phyloP scores from a whole-genome alignment of 495 filamentous ascomycete genomes.

The Penicillium cinerascens region DNA sequence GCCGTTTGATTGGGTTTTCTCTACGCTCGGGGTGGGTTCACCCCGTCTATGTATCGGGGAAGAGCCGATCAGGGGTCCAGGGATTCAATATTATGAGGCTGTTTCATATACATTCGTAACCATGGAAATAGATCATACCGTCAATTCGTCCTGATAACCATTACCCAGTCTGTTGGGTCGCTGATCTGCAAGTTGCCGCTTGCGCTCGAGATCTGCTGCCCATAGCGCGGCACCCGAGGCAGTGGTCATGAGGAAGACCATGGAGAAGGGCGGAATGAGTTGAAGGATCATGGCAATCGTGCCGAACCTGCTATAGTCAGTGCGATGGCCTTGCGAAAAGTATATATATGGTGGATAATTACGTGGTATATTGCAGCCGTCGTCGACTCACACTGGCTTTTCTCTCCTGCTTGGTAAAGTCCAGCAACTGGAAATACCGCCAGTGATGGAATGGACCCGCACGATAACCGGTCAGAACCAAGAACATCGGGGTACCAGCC shows the following conservation, averaged over 20 bases:
- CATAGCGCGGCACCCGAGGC: slow-evolving; percentile 61
- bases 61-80: not conserved
- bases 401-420: slow-evolving; percentile 54
- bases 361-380: slow-evolving; percentile 62
- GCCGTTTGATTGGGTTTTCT: not conserved
- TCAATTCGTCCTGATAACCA: slow-evolving; percentile 30
- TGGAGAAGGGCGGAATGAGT: slow-evolving; percentile 58
- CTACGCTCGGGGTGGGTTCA: not conserved
- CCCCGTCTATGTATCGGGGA: not conserved
- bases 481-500: slow-evolving; percentile 59
- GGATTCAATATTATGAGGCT: not conserved
- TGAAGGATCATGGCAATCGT: slow-evolving; percentile 59
- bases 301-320: slow-evolving; percentile 47
- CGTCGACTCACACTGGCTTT: slow-evolving; percentile 50
- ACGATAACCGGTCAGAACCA: slow-evolving; percentile 60
- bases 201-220: slow-evolving; percentile 56
- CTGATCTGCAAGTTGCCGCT: slow-evolving; percentile 29
- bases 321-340: not conserved
- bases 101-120: not conserved
- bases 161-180: slow-evolving; percentile 24
- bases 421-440: slow-evolving; percentile 61
- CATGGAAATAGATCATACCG: slow-evolving; percentile 16
- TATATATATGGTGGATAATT: slow-evolving; percentile 9
- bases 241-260: slow-evolving; percentile 66
- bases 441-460: slow-evolving; percentile 65